A percentile compares a stretch with the other conserved stretches of the same genome.
phyloP scores from a whole-genome alignment of 2,329 filamentous ascomycete genomes.

The Diaporthe sp. region DNA sequence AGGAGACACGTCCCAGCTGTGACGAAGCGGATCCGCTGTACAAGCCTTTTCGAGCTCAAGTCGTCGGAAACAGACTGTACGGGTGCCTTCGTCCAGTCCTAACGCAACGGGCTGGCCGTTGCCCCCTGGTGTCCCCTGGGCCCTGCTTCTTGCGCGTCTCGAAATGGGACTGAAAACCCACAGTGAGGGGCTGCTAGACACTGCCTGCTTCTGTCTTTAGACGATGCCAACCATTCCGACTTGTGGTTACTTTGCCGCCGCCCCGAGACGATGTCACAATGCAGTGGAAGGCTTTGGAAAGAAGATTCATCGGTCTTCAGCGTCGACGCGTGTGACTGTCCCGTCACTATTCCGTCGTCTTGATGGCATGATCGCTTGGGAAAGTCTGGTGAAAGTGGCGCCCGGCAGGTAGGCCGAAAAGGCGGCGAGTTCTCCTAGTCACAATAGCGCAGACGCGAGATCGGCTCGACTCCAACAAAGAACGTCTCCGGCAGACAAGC shows the following conservation, averaged over 20 bases:
- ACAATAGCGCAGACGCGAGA: conserved; percentile 30
- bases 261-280: conserved; percentile 5
- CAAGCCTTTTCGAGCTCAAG: conserved; percentile 34
- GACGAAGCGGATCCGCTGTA: conserved; percentile 39
- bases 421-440: conserved; percentile 19
- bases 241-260: conserved; percentile 7
- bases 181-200: conserved; percentile 38
- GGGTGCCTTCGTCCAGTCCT: conserved; percentile 15
- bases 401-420: conserved; percentile 25
- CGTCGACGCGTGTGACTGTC: neutral
- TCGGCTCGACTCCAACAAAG: conserved; percentile 29
- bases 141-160: conserved; percentile 40
- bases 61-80: conserved; percentile 26
- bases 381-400: conserved; percentile 1
- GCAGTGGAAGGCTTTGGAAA: neutral
- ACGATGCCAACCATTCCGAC: neutral
- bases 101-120: conserved; percentile 33
- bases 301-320: neutral
- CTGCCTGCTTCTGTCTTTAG: conserved; percentile 35
- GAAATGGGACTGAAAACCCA: conserved; percentile 33
- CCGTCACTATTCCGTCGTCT: conserved; percentile 33
- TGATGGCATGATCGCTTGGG: conserved; percentile 22
- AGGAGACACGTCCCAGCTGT: conserved; percentile 28
- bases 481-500: conserved; percentile 22
- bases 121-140: conserved; percentile 34